Conservation (phyloP, 352 stramenopile genomes). For the Globisporangium paddicum region DNA sequence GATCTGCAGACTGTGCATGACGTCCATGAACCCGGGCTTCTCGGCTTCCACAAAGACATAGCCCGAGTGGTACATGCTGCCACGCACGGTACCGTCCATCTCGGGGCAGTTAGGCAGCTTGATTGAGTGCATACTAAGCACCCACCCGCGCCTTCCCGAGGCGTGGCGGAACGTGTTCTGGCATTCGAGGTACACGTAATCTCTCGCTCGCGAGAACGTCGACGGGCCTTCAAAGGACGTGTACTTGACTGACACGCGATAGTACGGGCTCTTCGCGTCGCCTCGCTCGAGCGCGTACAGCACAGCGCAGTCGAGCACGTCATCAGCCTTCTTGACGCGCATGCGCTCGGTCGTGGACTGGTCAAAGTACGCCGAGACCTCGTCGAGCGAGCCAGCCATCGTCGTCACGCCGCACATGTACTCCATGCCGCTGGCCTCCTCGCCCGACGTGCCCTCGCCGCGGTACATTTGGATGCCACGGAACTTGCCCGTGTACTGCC, state of each 20-base stretch:
- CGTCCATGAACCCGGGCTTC: constrained; percentile 70
- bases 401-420: constrained; percentile 74
- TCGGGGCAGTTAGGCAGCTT: constrained; percentile 71
- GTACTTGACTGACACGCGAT: constrained; percentile 72
- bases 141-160: constrained; percentile 60
- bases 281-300: constrained; percentile 53
- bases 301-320: constrained; percentile 62
- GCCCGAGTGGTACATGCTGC: constrained; percentile 79
- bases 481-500: constrained; percentile 74
- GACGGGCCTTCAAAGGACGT: constrained; percentile 51
- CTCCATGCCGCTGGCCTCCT: constrained; percentile 32
- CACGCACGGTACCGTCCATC: constrained; percentile 60
- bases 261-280: constrained; percentile 44
- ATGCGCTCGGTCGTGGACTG: constrained; percentile 57
- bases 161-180: constrained; percentile 78
- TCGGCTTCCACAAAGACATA: constrained; percentile 80
- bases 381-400: constrained; percentile 64
- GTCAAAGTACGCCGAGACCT: constrained; percentile 66
- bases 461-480: constrained; percentile 77
- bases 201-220: constrained; percentile 48
- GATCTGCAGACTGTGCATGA: constrained; percentile 84
- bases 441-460: constrained; percentile 52
- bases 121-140: constrained; percentile 83
- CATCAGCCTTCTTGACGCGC: constrained; percentile 51
- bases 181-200: constrained; percentile 76